Evolutionary conservation across 106 monocot genomes (phyloP).

Genomic region (Dioscorea alata): DNA sequence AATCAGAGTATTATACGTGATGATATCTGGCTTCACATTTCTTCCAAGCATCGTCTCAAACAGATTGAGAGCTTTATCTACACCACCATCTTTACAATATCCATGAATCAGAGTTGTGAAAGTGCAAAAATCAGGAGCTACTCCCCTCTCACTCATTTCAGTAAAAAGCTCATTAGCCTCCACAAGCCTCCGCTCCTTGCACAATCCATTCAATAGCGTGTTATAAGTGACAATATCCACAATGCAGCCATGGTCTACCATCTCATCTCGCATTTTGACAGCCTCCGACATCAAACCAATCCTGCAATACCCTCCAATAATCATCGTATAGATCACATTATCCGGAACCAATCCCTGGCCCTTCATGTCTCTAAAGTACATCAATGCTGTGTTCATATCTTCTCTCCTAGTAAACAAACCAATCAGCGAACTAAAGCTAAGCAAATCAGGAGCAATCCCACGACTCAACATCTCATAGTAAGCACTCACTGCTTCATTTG

Average conservation of each 20-base stretch:
- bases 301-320: slow-evolving; percentile 73
- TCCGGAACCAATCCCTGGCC: slow-evolving; percentile 52
- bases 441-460: slow-evolving; percentile 57
- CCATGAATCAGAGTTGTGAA: slow-evolving; percentile 86
- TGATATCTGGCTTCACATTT: slow-evolving; percentile 71
- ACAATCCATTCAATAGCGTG: slow-evolving; percentile 73
- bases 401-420: slow-evolving; percentile 57
- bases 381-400: slow-evolving; percentile 35
- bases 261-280: slow-evolving; percentile 61
- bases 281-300: slow-evolving; percentile 44
- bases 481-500: slow-evolving; percentile 35
- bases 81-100: slow-evolving; percentile 49
- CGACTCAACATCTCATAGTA: slow-evolving; percentile 43
- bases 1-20: slow-evolving; percentile 88
- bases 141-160: slow-evolving; percentile 72
- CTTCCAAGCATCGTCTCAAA: slow-evolving; percentile 52
- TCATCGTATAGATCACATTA: slow-evolving; percentile 85
- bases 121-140: slow-evolving; percentile 69
- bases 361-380: slow-evolving; percentile 66
- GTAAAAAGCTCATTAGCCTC: slow-evolving; percentile 63
- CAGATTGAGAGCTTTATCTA: slow-evolving; percentile 45
- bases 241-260: slow-evolving; percentile 51
- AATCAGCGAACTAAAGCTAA: slow-evolving; percentile 75
- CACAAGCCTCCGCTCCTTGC: slow-evolving; percentile 45
- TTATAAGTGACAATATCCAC: slow-evolving; percentile 88